phyloP scores from a whole-genome alignment of 805 yeast genomes.

The Middelhovenomyces tepae region DNA sequence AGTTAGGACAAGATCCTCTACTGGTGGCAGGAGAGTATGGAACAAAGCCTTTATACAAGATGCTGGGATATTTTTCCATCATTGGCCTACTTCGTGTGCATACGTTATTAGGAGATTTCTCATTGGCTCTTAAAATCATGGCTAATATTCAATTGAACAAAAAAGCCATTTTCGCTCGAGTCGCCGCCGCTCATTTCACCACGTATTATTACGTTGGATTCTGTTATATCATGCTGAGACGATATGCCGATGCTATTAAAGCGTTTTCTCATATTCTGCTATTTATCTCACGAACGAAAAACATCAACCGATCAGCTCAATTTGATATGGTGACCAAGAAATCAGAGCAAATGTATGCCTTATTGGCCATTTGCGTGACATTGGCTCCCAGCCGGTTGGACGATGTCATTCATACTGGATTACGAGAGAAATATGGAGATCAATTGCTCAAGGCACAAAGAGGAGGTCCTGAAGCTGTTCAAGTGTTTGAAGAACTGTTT shows the following conservation, averaged over 20 bases:
- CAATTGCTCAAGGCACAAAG: conserved; percentile 35
- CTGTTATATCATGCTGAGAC: conserved; percentile 42
- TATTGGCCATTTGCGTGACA: conserved; percentile 38
- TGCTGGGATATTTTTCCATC: conserved; percentile 39
- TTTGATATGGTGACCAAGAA: conserved; percentile 40
- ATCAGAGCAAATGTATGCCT: conserved; percentile 44
- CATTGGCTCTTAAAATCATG: conserved; percentile 41
- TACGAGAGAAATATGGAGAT: conserved; percentile 40
- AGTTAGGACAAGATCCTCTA: conserved; percentile 24
- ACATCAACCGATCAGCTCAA: conserved; percentile 35
- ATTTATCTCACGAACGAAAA: conserved; percentile 38
- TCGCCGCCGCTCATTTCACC: conserved; percentile 42
- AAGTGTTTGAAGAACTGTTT: conserved; percentile 38
- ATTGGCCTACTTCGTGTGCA: conserved; percentile 44
- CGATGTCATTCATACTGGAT: conserved; percentile 35
- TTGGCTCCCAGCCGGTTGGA: conserved; percentile 40
- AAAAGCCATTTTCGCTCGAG: conserved; percentile 38
- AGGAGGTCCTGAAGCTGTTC: conserved; percentile 35
- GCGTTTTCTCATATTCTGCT: conserved; percentile 39
- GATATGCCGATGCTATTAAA: conserved; percentile 43
- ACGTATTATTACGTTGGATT: conserved; percentile 45
- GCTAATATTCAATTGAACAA: conserved; percentile 39
- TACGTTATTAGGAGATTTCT: conserved; percentile 41
- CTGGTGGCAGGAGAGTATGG: conserved; percentile 38
- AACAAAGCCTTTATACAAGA: conserved; percentile 34